Percentiles rank a stretch among this genome's conserved stretches.
Evolutionary conservation across 176 grass and related monocot species (phyloP).

Genomic region (Cenchrus purpureus): DNA sequence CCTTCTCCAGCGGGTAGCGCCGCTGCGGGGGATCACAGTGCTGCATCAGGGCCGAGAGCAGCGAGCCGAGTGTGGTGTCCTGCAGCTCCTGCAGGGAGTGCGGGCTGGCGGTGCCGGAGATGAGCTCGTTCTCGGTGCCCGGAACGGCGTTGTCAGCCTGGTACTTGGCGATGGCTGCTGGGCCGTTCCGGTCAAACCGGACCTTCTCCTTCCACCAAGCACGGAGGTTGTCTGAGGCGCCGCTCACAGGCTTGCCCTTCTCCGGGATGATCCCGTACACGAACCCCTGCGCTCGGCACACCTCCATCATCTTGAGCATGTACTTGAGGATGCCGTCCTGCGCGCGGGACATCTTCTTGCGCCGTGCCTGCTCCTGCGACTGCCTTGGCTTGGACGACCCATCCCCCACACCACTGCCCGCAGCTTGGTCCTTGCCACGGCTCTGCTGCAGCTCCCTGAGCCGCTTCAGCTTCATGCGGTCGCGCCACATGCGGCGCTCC

Average conservation of each 20-base stretch:
- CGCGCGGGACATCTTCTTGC: conserved; percentile 99
- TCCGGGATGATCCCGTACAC: conserved; percentile 99
- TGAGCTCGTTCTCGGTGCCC: conserved; percentile 58
- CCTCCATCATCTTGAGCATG: conserved; percentile 99
- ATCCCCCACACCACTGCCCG: conserved; percentile 13
- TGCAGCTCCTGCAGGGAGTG: conserved; percentile 94
- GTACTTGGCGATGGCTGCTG: conserved; percentile 93
- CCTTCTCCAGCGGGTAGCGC: conserved; percentile 92
- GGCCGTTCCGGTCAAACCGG: conserved; percentile 95
- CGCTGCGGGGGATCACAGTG: conserved; percentile 97
- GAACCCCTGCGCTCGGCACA: conserved; percentile 90
- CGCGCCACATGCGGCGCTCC: conserved; percentile 92
- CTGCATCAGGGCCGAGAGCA: conserved; percentile 97
- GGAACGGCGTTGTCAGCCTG: conserved; percentile 70
- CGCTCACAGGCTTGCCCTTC: conserved; percentile 97
- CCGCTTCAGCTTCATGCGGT: conserved; percentile 84
- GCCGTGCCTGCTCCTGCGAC: conserved; percentile 91
- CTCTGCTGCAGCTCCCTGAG: conserved; percentile 85
- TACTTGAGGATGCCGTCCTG: conserved; percentile 99
- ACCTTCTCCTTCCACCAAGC: conserved; percentile 99
- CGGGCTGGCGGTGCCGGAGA: conserved; percentile 45
- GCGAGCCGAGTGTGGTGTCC: conserved; percentile 91
- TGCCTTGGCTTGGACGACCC: conserved; percentile 57
- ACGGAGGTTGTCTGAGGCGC: conserved; percentile 91
- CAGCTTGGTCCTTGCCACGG: conserved; percentile 65